Evolutionary conservation across 2,329 filamentous ascomycete species (phyloP).

Genomic region (Pyrenophora tritici-repentis): DNA sequence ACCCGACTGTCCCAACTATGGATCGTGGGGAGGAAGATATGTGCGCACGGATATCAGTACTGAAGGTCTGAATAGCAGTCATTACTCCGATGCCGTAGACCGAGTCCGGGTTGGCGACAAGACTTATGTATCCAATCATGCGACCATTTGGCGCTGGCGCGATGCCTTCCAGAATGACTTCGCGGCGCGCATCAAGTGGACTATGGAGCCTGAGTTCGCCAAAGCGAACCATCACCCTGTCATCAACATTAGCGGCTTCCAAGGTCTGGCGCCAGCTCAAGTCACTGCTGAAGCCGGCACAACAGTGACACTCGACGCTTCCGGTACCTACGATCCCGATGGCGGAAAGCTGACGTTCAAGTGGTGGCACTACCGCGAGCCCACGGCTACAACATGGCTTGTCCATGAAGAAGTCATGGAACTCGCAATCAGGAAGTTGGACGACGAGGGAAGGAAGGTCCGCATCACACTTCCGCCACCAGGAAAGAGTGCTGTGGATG

Average conservation of each 20-base stretch:
- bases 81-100: constrained; percentile 48
- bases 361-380: constrained; percentile 58
- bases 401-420: constrained; percentile 50
- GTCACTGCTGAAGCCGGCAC: constrained; percentile 51
- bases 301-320: constrained; percentile 53
- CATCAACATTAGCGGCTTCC: constrained; percentile 50
- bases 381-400: constrained; percentile 52
- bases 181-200: constrained; percentile 57
- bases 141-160: constrained; percentile 61
- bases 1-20: constrained; percentile 54
- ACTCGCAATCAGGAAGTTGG: constrained; percentile 41
- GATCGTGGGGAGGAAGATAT: constrained; percentile 59
- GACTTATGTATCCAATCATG: constrained; percentile 51
- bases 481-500: constrained; percentile 50
- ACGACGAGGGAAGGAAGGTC: constrained; percentile 36
- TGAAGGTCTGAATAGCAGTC: constrained; percentile 41
- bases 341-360: constrained; percentile 51
- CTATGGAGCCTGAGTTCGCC: constrained; percentile 40
- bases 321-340: constrained; percentile 55
- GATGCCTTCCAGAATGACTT: constrained; percentile 59
- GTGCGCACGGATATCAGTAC: constrained; percentile 40
- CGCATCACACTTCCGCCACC: constrained; percentile 50
- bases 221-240: constrained; percentile 56
- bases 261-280: constrained; percentile 46
- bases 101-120: constrained; percentile 42